These are phyloP conservation scores for Fusarium globosum DNA, from an alignment of 2,329 filamentous ascomycete species.

Conservation along the genomic window DNA sequence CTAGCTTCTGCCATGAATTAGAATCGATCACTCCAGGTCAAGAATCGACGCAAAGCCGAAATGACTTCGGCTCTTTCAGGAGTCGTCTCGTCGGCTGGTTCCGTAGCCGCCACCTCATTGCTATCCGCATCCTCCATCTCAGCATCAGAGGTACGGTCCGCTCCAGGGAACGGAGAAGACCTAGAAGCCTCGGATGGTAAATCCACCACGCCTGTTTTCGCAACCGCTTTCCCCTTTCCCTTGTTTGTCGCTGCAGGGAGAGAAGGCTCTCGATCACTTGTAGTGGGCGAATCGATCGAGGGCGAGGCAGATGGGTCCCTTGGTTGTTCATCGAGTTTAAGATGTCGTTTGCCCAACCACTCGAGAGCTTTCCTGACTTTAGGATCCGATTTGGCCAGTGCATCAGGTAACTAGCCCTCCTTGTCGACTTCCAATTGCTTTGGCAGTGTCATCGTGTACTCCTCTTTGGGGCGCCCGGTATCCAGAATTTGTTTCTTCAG, in stretches of 20 bases:
- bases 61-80: no score
- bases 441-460: neutral
- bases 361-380: neutral
- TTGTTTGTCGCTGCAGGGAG: neutral
- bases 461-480: neutral
- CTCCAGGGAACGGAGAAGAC: neutral
- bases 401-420: neutral
- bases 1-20: neutral
- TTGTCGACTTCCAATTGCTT: no score
- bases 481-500: neutral
- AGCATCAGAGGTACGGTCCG: neutral
- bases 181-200: neutral
- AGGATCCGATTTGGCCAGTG: rapidly evolving
- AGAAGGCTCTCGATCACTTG: neutral
- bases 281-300: neutral
- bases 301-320: rapidly evolving
- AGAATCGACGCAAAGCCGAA: neutral
- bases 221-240: neutral
- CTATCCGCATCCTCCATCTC: neutral
- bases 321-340: neutral
- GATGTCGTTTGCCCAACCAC: neutral
- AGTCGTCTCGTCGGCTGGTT: no score
- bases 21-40: neutral
- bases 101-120: neutral
- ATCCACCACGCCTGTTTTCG: neutral